Evolutionary conservation across 176 grass and related monocot genomes (phyloP).

Genomic region (Cymbopogon citratus): DNA sequence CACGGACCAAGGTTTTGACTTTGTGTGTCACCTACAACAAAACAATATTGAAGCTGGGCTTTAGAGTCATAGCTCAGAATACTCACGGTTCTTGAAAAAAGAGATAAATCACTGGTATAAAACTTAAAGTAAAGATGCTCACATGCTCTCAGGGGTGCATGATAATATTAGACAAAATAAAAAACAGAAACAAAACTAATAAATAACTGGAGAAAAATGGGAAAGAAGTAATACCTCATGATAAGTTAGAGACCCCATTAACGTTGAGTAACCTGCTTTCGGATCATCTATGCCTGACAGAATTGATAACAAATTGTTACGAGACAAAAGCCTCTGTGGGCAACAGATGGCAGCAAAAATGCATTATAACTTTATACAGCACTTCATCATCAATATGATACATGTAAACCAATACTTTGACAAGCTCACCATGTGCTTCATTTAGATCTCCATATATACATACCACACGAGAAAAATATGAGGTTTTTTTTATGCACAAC

Average conservation of each 20-base stretch:
- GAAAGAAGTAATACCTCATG: slow-evolving; percentile 42
- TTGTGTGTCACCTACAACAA: too few species aligned
- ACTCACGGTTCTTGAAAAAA: too few species aligned
- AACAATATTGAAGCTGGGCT: too few species aligned
- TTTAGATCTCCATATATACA: too few species aligned
- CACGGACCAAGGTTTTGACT: too few species aligned
- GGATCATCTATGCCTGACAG: slow-evolving; percentile 43
- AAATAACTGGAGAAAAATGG: slow-evolving; percentile 9
- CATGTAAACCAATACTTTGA: too few species aligned
- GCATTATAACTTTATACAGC: too few species aligned
- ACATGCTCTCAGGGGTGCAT: neutral
- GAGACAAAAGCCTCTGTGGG: neutral
- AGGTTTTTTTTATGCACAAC: too few species aligned
- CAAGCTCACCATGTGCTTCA: too few species aligned
- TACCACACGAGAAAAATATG: too few species aligned
- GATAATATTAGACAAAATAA: neutral
- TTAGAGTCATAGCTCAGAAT: too few species aligned
- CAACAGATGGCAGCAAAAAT: neutral
- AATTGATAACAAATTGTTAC: slow-evolving; percentile 25
- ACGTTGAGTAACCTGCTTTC: slow-evolving; percentile 36
- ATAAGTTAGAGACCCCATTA: slow-evolving; percentile 71
- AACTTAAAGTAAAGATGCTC: slow-evolving; percentile 1
- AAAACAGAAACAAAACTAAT: neutral
- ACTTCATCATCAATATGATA: too few species aligned
- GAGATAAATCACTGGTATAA: neutral